Percentiles rank a stretch among this genome's conserved stretches.
These are phyloP conservation scores for Camelina laxa DNA, from an alignment of 345 rosid species.

Conservation along the genomic window DNA sequence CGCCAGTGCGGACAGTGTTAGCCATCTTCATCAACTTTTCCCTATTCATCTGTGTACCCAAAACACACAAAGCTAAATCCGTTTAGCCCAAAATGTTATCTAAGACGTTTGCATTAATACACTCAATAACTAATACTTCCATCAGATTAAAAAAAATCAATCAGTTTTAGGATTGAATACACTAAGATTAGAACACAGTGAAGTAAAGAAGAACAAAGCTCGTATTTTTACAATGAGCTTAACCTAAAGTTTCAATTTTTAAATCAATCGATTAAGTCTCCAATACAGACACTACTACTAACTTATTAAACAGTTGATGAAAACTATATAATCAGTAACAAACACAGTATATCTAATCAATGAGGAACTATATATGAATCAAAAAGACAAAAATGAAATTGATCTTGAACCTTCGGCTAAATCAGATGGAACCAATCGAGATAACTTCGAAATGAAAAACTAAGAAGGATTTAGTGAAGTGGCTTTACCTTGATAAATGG, in stretches of 20 bases:
- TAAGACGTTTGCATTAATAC: background rate
- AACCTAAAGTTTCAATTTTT: constrained; percentile 18
- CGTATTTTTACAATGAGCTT: background rate
- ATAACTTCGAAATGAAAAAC: background rate
- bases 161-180: background rate
- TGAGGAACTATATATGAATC: constrained; percentile 1
- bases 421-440: background rate
- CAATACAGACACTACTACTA: background rate
- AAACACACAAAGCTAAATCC: background rate
- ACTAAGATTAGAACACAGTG: no score
- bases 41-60: constrained; percentile 66
- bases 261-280: background rate
- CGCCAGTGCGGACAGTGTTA: constrained; percentile 95
- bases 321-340: background rate
- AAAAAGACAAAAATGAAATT: background rate
- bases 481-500: constrained; percentile 32
- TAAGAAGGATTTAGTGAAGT: background rate
- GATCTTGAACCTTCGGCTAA: constrained; percentile 4
- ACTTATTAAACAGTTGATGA: background rate
- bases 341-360: constrained; percentile 1
- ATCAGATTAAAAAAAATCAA: background rate
- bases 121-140: background rate
- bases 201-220: no score
- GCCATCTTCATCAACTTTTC: constrained; percentile 97
- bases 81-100: background rate